phyloP scores from a whole-genome alignment of 2,329 filamentous ascomycete species.

The Colletotrichum sp. region DNA sequence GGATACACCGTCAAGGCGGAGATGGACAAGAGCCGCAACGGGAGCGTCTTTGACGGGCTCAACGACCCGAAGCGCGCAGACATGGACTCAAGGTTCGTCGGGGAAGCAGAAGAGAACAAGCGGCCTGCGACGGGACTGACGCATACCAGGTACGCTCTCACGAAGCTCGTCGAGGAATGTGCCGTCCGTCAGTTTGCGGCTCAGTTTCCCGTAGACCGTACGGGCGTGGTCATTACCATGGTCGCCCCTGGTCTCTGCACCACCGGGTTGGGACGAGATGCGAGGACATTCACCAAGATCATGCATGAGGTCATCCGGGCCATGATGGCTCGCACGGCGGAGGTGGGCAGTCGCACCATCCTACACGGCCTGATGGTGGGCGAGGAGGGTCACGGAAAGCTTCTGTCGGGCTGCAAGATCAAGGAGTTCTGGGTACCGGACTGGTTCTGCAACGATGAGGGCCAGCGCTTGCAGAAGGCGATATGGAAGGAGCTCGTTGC shows the following conservation, averaged over 20 bases:
- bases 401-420: constrained; percentile 27
- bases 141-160: constrained; percentile 26
- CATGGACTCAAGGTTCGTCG: constrained; percentile 1
- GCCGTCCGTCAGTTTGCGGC: constrained; percentile 29
- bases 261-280: constrained; percentile 22
- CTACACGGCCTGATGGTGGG: constrained; percentile 26
- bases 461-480: not conserved
- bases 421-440: constrained; percentile 25
- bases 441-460: not conserved
- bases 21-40: constrained; percentile 22
- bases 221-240: constrained; percentile 34
- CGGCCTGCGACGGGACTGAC: not conserved
- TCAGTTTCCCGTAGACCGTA: constrained; percentile 25
- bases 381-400: constrained; percentile 29
- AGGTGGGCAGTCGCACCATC: constrained; percentile 31
- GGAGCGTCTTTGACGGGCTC: constrained; percentile 31
- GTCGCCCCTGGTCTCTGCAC: constrained; percentile 35
- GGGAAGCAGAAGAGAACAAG: not conserved
- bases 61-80: constrained; percentile 25
- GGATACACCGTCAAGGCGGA: constrained; percentile 13
- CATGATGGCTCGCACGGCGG: constrained; percentile 24
- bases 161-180: constrained; percentile 30
- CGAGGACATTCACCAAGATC: not conserved
- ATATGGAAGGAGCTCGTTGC: constrained; percentile 4
- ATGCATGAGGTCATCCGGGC: not conserved